Conservation (phyloP, 495 filamentous ascomycete genomes). For the Podospora fimiseda region DNA sequence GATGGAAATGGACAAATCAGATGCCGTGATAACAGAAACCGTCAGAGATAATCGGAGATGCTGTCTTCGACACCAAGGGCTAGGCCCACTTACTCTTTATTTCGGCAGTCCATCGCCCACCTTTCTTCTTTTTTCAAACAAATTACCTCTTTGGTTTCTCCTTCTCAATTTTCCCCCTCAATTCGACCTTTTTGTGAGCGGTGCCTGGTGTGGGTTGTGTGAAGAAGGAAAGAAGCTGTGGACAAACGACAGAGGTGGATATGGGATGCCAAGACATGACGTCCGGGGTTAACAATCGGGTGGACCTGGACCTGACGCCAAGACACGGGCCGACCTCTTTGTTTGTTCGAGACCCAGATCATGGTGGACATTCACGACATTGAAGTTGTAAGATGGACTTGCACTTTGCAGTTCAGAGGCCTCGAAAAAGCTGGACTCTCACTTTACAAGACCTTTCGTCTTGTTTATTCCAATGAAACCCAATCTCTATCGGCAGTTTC, state of each 20-base stretch:
- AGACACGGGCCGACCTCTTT: slow-evolving; percentile 1
- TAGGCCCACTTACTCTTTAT: not conserved
- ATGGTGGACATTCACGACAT: no score
- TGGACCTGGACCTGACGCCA: slow-evolving; percentile 1
- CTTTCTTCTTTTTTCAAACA: not conserved
- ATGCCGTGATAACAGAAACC: slow-evolving; percentile 23
- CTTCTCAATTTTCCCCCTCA: not conserved
- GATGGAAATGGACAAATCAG: slow-evolving; percentile 18
- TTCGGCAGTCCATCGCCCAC: not conserved
- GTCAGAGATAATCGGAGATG: slow-evolving; percentile 21
- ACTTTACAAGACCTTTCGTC: not conserved
- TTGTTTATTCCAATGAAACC: not conserved
- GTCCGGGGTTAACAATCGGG: not conserved
- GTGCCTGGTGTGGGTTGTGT: not conserved
- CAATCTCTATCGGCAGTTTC: no score
- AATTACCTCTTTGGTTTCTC: not conserved
- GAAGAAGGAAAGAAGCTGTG: not conserved
- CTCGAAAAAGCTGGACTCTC: not conserved
- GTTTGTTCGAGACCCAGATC: not conserved
- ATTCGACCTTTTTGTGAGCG: not conserved
- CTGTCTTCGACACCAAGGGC: slow-evolving; percentile 7
- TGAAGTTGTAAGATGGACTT: no score
- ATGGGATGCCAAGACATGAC: slow-evolving; percentile 5
- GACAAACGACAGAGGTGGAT: not conserved
- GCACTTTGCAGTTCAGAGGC: no score